Percentiles rank a stretch among this genome's conserved stretches.
Conservation (phyloP, 768 basidiomycete species). For the Artomyces pyxidatus region DNA sequence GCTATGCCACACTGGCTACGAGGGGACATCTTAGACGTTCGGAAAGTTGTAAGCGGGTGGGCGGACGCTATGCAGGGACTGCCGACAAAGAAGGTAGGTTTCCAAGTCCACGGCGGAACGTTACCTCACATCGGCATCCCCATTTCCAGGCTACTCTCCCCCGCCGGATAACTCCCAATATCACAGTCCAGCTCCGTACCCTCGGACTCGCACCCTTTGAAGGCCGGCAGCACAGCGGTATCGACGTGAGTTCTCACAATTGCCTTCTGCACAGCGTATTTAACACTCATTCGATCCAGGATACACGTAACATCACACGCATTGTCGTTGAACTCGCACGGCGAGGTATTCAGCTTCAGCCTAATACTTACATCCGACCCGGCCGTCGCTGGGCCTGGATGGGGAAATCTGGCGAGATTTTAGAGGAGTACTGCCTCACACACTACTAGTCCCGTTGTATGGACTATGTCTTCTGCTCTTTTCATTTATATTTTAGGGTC, state of each 20-base stretch:
- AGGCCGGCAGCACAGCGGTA: conserved; percentile 82
- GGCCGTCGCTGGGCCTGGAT: conserved; percentile 78
- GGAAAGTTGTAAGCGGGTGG: conserved; percentile 48
- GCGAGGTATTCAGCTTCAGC: conserved; percentile 55
- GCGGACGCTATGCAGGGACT: conserved; percentile 6
- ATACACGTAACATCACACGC: conserved; percentile 82
- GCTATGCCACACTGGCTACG: conserved; percentile 66
- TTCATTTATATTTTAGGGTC: not conserved
- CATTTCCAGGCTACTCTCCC: conserved; percentile 17
- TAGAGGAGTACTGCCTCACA: conserved; percentile 33
- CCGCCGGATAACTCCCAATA: conserved; percentile 41
- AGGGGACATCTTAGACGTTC: conserved; percentile 70
- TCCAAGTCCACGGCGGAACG: not conserved
- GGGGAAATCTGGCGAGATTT: conserved; percentile 64
- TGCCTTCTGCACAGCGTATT: not conserved
- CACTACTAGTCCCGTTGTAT: not conserved
- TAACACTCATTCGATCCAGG: conserved; percentile 36
- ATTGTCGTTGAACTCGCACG: conserved; percentile 74
- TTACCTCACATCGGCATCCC: conserved; percentile 7
- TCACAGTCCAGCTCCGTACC: conserved; percentile 65
- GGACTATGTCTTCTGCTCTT: not conserved
- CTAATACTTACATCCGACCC: conserved; percentile 65
- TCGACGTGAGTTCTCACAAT: conserved; percentile 61
- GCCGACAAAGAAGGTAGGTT: conserved; percentile 5
- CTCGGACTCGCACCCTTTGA: conserved; percentile 69